Conservation (phyloP, 352 stramenopile species). For the Globisporangium middletonii region DNA sequence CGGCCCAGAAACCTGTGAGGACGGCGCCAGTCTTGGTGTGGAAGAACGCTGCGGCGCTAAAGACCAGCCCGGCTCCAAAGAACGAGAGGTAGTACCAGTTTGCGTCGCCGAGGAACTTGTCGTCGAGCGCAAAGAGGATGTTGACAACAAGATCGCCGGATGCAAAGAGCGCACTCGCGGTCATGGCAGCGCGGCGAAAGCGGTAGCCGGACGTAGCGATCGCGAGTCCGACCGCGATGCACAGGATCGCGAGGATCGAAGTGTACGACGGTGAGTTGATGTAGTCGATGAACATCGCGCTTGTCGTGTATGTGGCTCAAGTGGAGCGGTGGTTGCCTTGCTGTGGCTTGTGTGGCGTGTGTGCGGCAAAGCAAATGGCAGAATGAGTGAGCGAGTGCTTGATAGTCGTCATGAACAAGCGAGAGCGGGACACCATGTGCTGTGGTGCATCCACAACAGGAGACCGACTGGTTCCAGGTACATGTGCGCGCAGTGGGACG, state of each 20-base stretch:
- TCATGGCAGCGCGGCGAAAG: background rate
- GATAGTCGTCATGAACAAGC: too few species aligned
- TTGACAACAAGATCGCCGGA: background rate
- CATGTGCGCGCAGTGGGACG: too few species aligned
- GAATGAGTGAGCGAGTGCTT: background rate
- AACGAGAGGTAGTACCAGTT: background rate
- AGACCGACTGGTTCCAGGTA: too few species aligned
- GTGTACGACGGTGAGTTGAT: background rate
- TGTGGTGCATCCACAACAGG: too few species aligned
- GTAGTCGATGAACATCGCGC: background rate
- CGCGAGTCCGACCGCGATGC: background rate
- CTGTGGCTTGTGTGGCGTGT: background rate
- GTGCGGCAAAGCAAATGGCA: background rate
- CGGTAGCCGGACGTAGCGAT: background rate
- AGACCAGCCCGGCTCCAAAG: background rate
- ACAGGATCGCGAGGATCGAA: background rate
- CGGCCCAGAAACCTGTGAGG: background rate
- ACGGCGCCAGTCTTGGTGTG: background rate
- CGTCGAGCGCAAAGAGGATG: background rate
- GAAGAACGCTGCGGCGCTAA: background rate
- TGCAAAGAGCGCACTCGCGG: conserved; percentile 8
- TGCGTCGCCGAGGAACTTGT: background rate
- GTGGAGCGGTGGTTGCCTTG: background rate
- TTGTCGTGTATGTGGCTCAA: background rate
- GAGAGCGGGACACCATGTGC: too few species aligned